A percentile compares a stretch with the other conserved stretches of the same genome.
These are phyloP conservation scores for Tetragonia tetragonoides DNA, from an alignment of 148 eudicot genomes.

Conservation along the genomic window DNA sequence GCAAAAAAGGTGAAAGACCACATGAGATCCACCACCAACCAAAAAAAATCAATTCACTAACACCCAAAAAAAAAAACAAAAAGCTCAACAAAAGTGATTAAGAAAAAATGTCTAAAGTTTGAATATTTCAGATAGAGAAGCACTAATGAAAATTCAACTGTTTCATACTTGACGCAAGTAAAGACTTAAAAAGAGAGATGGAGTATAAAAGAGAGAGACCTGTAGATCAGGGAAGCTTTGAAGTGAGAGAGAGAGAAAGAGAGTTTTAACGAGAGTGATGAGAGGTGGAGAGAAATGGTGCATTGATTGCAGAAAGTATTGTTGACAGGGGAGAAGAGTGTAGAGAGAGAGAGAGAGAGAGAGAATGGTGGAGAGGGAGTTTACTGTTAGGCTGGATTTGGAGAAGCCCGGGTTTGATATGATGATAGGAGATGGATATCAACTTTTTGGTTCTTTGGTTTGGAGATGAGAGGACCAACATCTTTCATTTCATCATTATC, in stretches of 20 bases:
- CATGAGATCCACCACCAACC: conserved; percentile 32
- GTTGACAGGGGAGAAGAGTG: conserved; percentile 18
- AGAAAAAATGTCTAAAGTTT: background rate
- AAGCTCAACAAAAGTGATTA: background rate
- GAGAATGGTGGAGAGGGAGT: background rate
- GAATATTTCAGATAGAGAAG: background rate
- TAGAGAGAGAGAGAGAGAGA: background rate
- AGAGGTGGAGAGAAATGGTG: conserved; percentile 27
- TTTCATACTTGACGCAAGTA: background rate
- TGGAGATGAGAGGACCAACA: too few relatives aligned
- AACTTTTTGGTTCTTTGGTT: too few relatives aligned
- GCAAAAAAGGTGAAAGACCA: conserved; percentile 11
- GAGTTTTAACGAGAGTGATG: background rate
- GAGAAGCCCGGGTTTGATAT: too few relatives aligned
- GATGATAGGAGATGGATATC: too few relatives aligned
- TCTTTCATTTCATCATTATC: too few relatives aligned
- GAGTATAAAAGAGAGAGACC: background rate
- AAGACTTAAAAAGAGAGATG: background rate
- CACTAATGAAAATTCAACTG: background rate
- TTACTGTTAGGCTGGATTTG: conserved; percentile 21
- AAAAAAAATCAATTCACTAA: background rate
- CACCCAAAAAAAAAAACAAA: background rate
- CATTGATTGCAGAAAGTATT: conserved; percentile 35
- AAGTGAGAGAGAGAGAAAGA: too few relatives aligned
- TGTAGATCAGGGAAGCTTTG: background rate